These are phyloP conservation scores for Spirogloea muscicola DNA, from an alignment of 139 green algal species.

Conservation along the genomic window DNA sequence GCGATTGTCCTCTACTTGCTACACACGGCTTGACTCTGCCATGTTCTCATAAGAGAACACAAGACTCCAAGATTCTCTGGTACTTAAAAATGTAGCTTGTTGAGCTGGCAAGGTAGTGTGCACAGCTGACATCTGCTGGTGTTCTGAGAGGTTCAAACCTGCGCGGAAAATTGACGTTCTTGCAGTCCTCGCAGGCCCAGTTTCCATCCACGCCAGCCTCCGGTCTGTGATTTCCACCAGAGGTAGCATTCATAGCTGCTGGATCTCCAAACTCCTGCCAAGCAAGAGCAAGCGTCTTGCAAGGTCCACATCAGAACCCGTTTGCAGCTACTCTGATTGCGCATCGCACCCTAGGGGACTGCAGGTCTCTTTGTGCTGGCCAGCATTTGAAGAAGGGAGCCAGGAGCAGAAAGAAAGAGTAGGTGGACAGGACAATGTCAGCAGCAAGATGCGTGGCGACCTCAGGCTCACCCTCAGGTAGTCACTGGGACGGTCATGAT, in stretches of 20 bases:
- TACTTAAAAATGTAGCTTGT: background rate
- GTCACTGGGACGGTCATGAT: constrained; percentile 9
- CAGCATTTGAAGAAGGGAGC: too few relatives aligned
- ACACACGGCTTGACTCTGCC: background rate
- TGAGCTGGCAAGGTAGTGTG: too few relatives aligned
- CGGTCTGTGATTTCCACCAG: background rate
- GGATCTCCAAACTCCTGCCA: constrained; percentile 33
- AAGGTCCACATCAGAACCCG: too few relatives aligned
- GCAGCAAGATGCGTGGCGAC: background rate
- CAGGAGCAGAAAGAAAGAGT: background rate
- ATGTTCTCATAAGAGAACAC: background rate
- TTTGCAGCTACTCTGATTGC: background rate
- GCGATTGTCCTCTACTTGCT: too few relatives aligned
- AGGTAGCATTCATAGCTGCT: constrained; percentile 12
- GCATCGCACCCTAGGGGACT: too few relatives aligned
- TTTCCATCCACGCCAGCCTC: constrained; percentile 20
- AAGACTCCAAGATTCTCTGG: constrained; percentile 10
- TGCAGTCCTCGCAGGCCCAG: constrained; percentile 29
- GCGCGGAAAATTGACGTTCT: constrained; percentile 33
- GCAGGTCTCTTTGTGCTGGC: background rate
- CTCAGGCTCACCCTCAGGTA: constrained; percentile 3
- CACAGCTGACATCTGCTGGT: too few relatives aligned
- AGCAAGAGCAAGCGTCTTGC: too few relatives aligned
- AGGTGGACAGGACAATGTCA: background rate
- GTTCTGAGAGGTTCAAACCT: too few relatives aligned